phyloP scores from a whole-genome alignment of 371 early-diverging fungal species.

The Mortierella sp. region DNA sequence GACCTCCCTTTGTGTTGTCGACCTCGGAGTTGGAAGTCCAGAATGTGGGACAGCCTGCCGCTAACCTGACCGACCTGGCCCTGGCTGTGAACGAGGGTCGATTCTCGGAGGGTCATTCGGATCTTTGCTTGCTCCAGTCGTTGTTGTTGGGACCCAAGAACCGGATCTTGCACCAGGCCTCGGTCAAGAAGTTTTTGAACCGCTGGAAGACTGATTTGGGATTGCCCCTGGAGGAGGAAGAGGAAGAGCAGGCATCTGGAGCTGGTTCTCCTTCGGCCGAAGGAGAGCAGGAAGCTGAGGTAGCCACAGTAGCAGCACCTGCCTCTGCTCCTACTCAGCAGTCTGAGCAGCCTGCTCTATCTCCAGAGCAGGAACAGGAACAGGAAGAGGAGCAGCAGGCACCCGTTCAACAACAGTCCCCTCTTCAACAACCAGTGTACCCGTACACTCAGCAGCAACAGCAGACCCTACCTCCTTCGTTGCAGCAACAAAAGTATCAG shows the following conservation, averaged over 20 bases:
- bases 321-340: background rate
- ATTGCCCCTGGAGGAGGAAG: slow-evolving; percentile 33
- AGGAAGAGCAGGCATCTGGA: background rate
- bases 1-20: slow-evolving; percentile 51
- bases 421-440: slow-evolving; percentile 1
- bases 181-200: slow-evolving; percentile 48
- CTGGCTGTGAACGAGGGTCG: slow-evolving; percentile 31
- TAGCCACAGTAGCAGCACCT: background rate
- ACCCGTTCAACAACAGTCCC: slow-evolving; percentile 12
- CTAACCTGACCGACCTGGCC: slow-evolving; percentile 39
- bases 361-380: background rate
- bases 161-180: slow-evolving; percentile 43
- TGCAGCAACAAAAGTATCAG: slow-evolving; percentile 39
- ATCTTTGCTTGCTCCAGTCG: slow-evolving; percentile 35
- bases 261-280: background rate
- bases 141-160: slow-evolving; percentile 50
- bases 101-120: slow-evolving; percentile 39
- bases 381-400: slow-evolving; percentile 6
- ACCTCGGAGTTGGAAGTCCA: slow-evolving; percentile 36
- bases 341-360: background rate
- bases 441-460: slow-evolving; percentile 15
- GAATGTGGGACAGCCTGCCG: slow-evolving; percentile 8
- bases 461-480: slow-evolving; percentile 16
- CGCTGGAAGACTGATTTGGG: slow-evolving; percentile 51
- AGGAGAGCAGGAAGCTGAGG: background rate